Percentiles rank a stretch among this genome's conserved stretches.
phyloP scores from a whole-genome alignment of 2,329 filamentous ascomycete species.

The Dendrostoma leiphaemia region DNA sequence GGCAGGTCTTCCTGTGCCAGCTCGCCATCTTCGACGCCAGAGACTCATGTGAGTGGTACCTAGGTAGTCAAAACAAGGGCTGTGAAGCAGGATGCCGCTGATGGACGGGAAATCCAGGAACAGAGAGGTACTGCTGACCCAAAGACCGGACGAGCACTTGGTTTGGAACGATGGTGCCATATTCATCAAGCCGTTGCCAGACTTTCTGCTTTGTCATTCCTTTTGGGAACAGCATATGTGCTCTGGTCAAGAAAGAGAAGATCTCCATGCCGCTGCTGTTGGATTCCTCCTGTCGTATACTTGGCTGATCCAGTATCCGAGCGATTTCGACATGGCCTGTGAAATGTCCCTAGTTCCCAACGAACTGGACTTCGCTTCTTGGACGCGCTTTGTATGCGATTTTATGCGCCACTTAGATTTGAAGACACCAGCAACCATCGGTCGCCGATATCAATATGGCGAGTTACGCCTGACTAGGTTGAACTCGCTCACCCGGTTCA shows the following conservation, averaged over 20 bases:
- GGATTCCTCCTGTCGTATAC: conserved; percentile 40
- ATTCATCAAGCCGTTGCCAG: conserved; percentile 28
- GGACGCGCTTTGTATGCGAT: conserved; percentile 28
- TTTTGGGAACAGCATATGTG: no score
- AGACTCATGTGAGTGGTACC: conserved; percentile 23
- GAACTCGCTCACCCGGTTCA: conserved; percentile 38
- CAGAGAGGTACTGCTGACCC: conserved; percentile 22
- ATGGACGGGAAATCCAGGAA: no score
- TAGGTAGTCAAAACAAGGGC: no score
- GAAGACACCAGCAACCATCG: conserved; percentile 29
- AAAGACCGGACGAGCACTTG: conserved; percentile 26
- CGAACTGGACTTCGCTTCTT: conserved; percentile 27
- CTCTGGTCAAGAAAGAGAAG: no score
- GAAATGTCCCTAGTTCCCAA: conserved; percentile 29
- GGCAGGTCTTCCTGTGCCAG: conserved; percentile 22
- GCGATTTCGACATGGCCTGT: conserved; percentile 35
- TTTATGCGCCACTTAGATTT: conserved; percentile 24
- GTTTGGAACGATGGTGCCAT: conserved; percentile 24
- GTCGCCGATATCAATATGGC: conserved; percentile 38
- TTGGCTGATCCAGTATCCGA: conserved; percentile 36
- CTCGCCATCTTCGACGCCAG: conserved; percentile 27
- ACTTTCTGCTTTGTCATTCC: conserved; percentile 25
- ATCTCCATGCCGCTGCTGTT: conserved; percentile 27
- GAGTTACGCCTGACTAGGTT: conserved; percentile 42
- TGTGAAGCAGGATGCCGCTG: no score